Base-by-base conservation (phyloP, 768 basidiomycete species). In the Suillus subluteus region DNA sequence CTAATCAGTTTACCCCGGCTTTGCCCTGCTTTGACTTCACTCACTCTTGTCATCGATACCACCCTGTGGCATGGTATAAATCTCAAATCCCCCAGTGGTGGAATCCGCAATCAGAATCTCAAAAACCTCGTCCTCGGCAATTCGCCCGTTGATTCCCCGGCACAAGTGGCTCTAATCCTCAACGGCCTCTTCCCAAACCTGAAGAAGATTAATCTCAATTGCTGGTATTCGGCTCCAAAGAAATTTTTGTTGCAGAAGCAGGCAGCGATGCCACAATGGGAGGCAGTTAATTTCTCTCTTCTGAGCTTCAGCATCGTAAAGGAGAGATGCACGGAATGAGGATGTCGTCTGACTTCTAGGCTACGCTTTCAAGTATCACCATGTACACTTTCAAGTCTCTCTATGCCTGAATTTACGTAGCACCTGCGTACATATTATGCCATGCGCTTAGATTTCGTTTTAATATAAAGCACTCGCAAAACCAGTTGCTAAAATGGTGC, bases 191-290 rank as follows among this genome's bases (percentile, higher is more conserved):
- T 64, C 43, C 75, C 74, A 1, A 56, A 65, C 18, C 15, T 76
- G 38, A 58, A 0, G 71, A 35, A 35, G 35, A 6, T 74, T 15
- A 69, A 74, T 54, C 6, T 75, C n/a, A 67, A 65, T 43, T 69
- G 68, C 3, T 74, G 74, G 75, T 67, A 75, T 32, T 68, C 62
- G 44, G 75, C 66, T 12, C 74, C 73, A 1, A n/a, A 74, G 46
- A 66, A 63, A 6, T 6, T 35, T 2, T 63, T 58, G 0, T 55
- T 65, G 0, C 38, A 62, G 58, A 18, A 18, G 16, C 30, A 32
- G 16, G 18, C 8, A 32, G 52, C 8, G 8, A 32, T 11, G 7
- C 30, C n/a, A n/a, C 46, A 32, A 30, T 54, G 52, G 52, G 4
- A 54, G 30, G 26, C 16, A 16, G 52, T 54, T 7, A 54, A 54